These are phyloP conservation scores for Dryas alaskensis DNA, from an alignment of 306 rosid genomes.

Conservation along the genomic window DNA sequence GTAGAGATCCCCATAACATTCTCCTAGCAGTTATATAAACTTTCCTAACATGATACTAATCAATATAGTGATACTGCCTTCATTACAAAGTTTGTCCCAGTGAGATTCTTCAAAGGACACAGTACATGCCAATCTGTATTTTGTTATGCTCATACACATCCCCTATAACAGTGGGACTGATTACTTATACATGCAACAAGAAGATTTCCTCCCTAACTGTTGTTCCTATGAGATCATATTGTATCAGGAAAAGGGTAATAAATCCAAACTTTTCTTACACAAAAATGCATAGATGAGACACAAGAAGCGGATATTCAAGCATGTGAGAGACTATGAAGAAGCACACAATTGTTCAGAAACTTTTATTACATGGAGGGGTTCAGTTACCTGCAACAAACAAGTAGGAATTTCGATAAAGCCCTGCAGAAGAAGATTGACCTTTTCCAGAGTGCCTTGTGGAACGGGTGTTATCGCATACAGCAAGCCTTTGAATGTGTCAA, in stretches of 20 bases:
- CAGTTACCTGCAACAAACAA: constrained; percentile 68
- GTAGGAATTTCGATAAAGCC: constrained; percentile 85
- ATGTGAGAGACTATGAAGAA: constrained; percentile 1
- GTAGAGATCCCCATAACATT: background rate
- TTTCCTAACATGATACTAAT: background rate
- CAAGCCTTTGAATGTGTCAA: constrained; percentile 68
- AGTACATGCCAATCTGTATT: too few species aligned
- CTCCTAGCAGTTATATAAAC: background rate
- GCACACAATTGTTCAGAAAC: constrained; percentile 6
- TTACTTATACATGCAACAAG: background rate
- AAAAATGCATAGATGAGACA: background rate
- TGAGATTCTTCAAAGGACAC: too few species aligned
- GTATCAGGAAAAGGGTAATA: constrained; percentile 20
- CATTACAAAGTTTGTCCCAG: too few species aligned
- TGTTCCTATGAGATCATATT: constrained; percentile 17
- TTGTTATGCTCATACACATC: background rate
- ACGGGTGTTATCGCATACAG: constrained; percentile 86
- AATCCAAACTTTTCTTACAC: background rate
- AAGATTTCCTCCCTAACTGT: background rate
- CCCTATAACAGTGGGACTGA: background rate
- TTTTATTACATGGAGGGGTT: constrained; percentile 7
- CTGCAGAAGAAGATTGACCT: constrained; percentile 72
- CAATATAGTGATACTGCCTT: background rate
- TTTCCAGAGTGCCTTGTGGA: constrained; percentile 64
- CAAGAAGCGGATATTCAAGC: background rate